These are phyloP conservation scores for Rhizopogon vesiculosus DNA, from an alignment of 768 basidiomycete species.

Conservation along the genomic window DNA sequence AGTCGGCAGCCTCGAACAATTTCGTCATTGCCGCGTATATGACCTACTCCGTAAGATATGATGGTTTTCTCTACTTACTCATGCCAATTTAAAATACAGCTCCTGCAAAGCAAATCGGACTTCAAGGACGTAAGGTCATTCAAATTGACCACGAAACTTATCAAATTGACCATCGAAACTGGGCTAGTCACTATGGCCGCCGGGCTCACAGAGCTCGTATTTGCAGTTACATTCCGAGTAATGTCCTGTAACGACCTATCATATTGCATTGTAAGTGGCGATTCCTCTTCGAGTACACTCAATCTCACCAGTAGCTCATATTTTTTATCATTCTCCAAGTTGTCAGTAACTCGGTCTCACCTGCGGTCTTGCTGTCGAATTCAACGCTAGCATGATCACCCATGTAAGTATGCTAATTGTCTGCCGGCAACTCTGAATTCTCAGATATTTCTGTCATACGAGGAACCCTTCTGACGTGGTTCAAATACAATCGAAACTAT, in stretches of 20 bases:
- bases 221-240: slow-evolving; percentile 2
- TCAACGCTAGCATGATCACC: background rate
- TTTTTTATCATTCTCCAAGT: slow-evolving; percentile 4
- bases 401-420: slow-evolving; percentile 13
- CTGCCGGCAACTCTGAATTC: slow-evolving; percentile 14
- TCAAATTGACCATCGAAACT: slow-evolving; percentile 14
- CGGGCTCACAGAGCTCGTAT: slow-evolving; percentile 11
- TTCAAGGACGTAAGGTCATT: slow-evolving; percentile 1
- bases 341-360: background rate
- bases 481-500: background rate
- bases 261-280: slow-evolving; percentile 15
- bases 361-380: background rate
- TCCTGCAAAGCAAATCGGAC: slow-evolving; percentile 7
- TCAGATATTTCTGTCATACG: slow-evolving; percentile 1
- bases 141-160: too few relatives aligned
- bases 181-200: slow-evolving; percentile 17
- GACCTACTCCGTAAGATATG: slow-evolving; percentile 6
- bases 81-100: slow-evolving; percentile 3
- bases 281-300: background rate
- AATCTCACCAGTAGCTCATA: background rate
- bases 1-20: slow-evolving; percentile 13
- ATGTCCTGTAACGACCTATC: background rate
- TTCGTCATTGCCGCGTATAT: slow-evolving; percentile 16
- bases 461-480: background rate
- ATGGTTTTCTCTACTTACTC: background rate